phyloP scores from a whole-genome alignment of 106 monocot species.

The Narthecium ossifragum region DNA sequence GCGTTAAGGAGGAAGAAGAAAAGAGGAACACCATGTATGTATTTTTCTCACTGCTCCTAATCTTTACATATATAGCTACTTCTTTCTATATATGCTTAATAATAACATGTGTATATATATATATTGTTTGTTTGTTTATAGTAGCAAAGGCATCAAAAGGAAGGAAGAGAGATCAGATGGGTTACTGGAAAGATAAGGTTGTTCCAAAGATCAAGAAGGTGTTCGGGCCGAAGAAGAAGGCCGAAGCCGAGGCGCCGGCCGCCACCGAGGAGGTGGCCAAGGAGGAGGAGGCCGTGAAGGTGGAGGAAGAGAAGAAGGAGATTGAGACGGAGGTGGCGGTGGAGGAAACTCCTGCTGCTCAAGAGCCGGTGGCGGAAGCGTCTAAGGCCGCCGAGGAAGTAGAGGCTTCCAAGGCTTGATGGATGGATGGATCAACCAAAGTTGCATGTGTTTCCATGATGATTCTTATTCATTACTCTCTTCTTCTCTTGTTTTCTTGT shows the following conservation, averaged over 20 bases:
- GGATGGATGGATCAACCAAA: background rate
- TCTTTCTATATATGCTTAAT: no score
- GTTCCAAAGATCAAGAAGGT: slow-evolving; percentile 1
- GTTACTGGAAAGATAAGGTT: background rate
- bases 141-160: background rate
- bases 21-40: no score
- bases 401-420: background rate
- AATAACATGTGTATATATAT: no score
- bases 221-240: background rate
- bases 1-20: no score
- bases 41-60: no score
- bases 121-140: background rate
- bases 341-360: no score
- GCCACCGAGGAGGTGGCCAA: background rate
- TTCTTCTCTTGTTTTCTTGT: no score
- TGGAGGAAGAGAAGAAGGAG: background rate
- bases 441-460: background rate
- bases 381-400: background rate
- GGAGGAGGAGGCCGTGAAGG: background rate
- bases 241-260: background rate
- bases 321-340: no score
- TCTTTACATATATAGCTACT: no score
- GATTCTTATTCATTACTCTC: no score
- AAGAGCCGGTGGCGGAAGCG: background rate
- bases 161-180: background rate